Conservation (phyloP, 495 filamentous ascomycete species). For the Penicillium atrosanguineum region DNA sequence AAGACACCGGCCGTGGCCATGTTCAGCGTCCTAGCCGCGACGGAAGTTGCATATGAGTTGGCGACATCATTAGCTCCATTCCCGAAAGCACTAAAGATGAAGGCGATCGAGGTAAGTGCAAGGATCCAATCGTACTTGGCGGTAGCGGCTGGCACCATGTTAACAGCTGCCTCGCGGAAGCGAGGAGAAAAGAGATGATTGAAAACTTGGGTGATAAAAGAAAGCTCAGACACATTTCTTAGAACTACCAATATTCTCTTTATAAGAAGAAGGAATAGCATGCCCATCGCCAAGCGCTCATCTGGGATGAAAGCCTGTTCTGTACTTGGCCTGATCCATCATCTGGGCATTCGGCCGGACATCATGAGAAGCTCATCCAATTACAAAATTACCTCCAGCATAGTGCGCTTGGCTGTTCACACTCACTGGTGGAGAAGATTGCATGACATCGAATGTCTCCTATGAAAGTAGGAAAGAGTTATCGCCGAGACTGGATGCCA, state of each 20-base stretch:
- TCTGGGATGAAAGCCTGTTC: not conserved
- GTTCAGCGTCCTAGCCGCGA: slow-evolving; percentile 36
- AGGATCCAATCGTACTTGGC: slow-evolving; percentile 51
- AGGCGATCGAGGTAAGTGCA: slow-evolving; percentile 43
- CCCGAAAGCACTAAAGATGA: slow-evolving; percentile 42
- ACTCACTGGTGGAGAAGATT: not conserved
- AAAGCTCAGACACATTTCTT: not conserved
- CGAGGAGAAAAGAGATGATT: not conserved
- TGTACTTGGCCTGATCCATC: not conserved
- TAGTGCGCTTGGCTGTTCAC: not conserved
- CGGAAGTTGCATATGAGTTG: slow-evolving; percentile 43
- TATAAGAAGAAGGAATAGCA: not conserved
- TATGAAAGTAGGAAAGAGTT: not conserved
- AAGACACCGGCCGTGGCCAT: slow-evolving; percentile 39
- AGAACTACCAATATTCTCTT: not conserved
- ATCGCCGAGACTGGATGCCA: not conserved
- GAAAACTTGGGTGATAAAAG: not conserved
- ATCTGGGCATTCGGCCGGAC: not conserved
- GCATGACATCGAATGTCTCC: not conserved
- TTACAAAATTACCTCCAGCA: not conserved
- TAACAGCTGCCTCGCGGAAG: not conserved
- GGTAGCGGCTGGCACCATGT: slow-evolving; percentile 25
- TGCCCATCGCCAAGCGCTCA: not conserved
- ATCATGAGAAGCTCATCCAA: not conserved
- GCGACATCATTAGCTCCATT: slow-evolving; percentile 50